Percentiles rank a stretch among this genome's conserved stretches.
Evolutionary conservation across 2,329 filamentous ascomycete genomes (phyloP).

Genomic region (Macrophomina tecta): DNA sequence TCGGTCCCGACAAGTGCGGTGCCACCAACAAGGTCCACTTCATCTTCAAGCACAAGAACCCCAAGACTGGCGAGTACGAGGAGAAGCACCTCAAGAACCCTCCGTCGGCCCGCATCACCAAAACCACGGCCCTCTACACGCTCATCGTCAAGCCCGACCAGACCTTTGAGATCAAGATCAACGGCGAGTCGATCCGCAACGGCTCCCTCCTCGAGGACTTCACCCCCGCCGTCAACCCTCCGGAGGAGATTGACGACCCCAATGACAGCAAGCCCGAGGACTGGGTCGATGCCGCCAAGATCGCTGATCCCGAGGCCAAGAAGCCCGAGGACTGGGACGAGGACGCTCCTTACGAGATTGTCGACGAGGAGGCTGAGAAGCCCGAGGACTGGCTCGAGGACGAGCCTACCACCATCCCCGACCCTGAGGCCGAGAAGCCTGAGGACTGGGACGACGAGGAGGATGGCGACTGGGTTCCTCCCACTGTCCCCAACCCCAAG

Average conservation of each 20-base stretch:
- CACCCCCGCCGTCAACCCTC: slow-evolving; percentile 88
- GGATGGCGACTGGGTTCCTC: slow-evolving; percentile 95
- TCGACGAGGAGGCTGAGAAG: slow-evolving; percentile 88
- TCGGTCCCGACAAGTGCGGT: slow-evolving; percentile 98
- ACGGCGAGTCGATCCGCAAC: slow-evolving; percentile 85
- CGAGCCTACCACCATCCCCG: slow-evolving; percentile 80
- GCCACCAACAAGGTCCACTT: slow-evolving; percentile 97
- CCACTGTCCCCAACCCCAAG: slow-evolving; percentile 93
- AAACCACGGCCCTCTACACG: slow-evolving; percentile 94
- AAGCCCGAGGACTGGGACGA: slow-evolving; percentile 99
- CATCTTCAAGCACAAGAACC: slow-evolving; percentile 99
- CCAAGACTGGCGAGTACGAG: slow-evolving; percentile 99
- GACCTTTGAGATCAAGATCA: slow-evolving; percentile 89
- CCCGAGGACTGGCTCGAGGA: slow-evolving; percentile 96
- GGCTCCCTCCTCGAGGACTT: slow-evolving; percentile 96
- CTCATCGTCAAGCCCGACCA: slow-evolving; percentile 96
- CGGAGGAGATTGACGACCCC: slow-evolving; percentile 91
- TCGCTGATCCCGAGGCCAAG: slow-evolving; percentile 87
- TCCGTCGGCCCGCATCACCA: slow-evolving; percentile 84
- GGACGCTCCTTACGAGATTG: slow-evolving; percentile 94
- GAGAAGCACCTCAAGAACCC: slow-evolving; percentile 95
- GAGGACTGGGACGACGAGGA: slow-evolving; percentile 99
- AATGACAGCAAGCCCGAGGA: slow-evolving; percentile 92
- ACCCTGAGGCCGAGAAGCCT: slow-evolving; percentile 95
- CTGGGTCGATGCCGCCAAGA: slow-evolving; percentile 94